Conservation (phyloP, 2,329 filamentous ascomycete genomes). For the Paraconiothyrium brasiliense region DNA sequence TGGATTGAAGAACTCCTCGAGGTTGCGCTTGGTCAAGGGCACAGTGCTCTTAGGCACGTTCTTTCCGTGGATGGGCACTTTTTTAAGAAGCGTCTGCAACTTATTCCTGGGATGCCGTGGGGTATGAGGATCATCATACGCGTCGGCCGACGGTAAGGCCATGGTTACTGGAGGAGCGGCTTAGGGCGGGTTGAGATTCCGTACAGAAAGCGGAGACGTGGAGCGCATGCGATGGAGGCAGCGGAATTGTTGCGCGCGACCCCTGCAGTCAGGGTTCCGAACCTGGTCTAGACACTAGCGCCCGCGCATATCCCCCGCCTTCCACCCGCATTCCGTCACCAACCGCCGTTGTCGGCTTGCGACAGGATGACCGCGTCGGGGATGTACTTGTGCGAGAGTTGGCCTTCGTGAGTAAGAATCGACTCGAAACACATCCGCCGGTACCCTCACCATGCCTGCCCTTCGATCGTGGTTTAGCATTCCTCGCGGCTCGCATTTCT, state of each 20-base stretch:
- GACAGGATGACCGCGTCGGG: not conserved
- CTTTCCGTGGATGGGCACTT: conserved; percentile 26
- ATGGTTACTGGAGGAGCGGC: conserved; percentile 33
- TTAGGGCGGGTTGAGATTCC: conserved; percentile 43
- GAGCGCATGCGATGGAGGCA: conserved; percentile 26
- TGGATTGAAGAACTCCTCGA: conserved; percentile 39
- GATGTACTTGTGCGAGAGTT: not conserved
- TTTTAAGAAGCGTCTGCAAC: conserved; percentile 30
- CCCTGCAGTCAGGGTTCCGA: not conserved
- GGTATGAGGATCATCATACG: conserved; percentile 37
- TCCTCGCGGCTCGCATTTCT: conserved; percentile 72
- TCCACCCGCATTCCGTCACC: conserved; percentile 35
- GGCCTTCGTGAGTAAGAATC: conserved; percentile 14
- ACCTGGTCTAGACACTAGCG: not conserved
- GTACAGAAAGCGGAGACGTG: conserved; percentile 32
- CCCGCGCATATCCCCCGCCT: conserved; percentile 22
- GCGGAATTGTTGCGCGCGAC: conserved; percentile 39
- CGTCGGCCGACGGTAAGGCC: conserved; percentile 22
- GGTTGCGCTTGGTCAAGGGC: conserved; percentile 39
- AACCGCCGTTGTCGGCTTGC: conserved; percentile 28
- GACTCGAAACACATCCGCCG: not conserved
- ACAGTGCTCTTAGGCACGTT: conserved; percentile 34
- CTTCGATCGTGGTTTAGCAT: conserved; percentile 67
- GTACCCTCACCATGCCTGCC: conserved; percentile 39
- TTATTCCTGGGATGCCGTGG: conserved; percentile 34